Evolutionary conservation across 2,329 filamentous ascomycete species (phyloP).

Genomic region (Verticillium klebahnii): DNA sequence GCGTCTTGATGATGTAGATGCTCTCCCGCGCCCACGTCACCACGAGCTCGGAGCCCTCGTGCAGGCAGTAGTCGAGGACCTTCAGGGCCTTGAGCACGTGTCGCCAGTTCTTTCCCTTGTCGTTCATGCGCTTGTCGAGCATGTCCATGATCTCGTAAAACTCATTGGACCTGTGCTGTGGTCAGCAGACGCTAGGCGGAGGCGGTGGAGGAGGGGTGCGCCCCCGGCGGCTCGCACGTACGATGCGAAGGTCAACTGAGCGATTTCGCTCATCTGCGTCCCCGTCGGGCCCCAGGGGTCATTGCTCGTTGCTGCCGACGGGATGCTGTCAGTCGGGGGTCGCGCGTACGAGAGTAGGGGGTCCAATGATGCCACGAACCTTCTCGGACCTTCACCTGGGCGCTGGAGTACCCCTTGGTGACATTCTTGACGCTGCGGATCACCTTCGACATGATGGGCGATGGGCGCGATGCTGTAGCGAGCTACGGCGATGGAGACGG

Average conservation of each 20-base stretch:
- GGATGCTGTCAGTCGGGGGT: conserved; percentile 20
- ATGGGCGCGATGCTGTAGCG: not conserved
- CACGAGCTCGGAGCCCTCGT: conserved; percentile 93
- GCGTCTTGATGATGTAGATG: conserved; percentile 96
- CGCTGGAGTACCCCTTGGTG: conserved; percentile 94
- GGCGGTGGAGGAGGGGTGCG: not conserved
- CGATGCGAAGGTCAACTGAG: conserved; percentile 97
- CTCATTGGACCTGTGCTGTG: conserved; percentile 69
- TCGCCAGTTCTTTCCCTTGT: conserved; percentile 99
- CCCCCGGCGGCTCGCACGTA: conserved; percentile 41
- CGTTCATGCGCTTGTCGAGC: conserved; percentile 96
- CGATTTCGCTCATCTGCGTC: conserved; percentile 98
- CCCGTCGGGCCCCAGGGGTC: conserved; percentile 98
- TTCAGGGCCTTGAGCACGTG: conserved; percentile 97
- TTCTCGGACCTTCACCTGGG: conserved; percentile 98
- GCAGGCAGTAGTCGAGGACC: conserved; percentile 94
- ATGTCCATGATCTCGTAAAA: conserved; percentile 99
- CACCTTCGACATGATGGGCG: conserved; percentile 81
- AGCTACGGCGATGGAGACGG: not conserved
- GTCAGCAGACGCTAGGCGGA: not conserved
- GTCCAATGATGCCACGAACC: conserved; percentile 49
- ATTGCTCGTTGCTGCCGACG: conserved; percentile 83
- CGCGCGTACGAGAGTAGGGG: not conserved
- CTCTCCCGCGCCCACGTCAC: conserved; percentile 98
- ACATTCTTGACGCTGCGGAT: conserved; percentile 98